Percentiles rank a stretch among this genome's conserved stretches.
Evolutionary conservation across 2,329 filamentous ascomycete species (phyloP).

Genomic region (Fusarium tuaranense): DNA sequence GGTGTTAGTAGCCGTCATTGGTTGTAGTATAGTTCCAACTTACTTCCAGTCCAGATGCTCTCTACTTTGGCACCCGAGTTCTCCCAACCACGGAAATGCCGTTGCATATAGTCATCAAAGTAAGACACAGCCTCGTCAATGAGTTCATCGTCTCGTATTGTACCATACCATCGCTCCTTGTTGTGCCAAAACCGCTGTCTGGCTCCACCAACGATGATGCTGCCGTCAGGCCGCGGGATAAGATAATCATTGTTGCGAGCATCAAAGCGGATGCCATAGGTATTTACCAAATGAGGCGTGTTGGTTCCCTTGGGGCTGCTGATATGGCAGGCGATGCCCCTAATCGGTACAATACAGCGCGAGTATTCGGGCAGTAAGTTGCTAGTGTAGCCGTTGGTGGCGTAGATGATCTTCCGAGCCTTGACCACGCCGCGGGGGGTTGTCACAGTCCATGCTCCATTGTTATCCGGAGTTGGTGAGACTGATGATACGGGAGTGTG

Average conservation of each 20-base stretch:
- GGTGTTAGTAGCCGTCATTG: not conserved
- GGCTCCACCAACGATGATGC: slow-evolving; percentile 48
- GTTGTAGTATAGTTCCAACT: slow-evolving; percentile 15
- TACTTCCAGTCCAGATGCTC: slow-evolving; percentile 44
- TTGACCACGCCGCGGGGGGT: slow-evolving; percentile 57
- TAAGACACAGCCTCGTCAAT: slow-evolving; percentile 56
- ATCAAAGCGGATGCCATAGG: slow-evolving; percentile 42
- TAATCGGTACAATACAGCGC: slow-evolving; percentile 71
- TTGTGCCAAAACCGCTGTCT: slow-evolving; percentile 49
- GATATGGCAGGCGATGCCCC: slow-evolving; percentile 57
- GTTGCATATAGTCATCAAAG: slow-evolving; percentile 62
- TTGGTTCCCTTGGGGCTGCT: slow-evolving; percentile 29
- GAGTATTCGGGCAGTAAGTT: slow-evolving; percentile 69
- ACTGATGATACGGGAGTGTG: not conserved
- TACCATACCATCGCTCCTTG: slow-evolving; percentile 56
- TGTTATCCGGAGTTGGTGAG: not conserved
- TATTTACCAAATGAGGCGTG: slow-evolving; percentile 39
- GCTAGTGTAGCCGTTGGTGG: slow-evolving; percentile 76
- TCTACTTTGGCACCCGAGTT: slow-evolving; percentile 49
- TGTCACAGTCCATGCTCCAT: not conserved
- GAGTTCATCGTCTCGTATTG: slow-evolving; percentile 57
- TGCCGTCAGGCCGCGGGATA: slow-evolving; percentile 57
- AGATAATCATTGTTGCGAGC: slow-evolving; percentile 50
- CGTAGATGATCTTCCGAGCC: slow-evolving; percentile 68
- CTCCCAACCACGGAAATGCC: slow-evolving; percentile 62